Evolutionary conservation across 331 rosid genomes (phyloP), one percentile per base, ranked within the genome.

Genomic region (Arachis monticola): DNA sequence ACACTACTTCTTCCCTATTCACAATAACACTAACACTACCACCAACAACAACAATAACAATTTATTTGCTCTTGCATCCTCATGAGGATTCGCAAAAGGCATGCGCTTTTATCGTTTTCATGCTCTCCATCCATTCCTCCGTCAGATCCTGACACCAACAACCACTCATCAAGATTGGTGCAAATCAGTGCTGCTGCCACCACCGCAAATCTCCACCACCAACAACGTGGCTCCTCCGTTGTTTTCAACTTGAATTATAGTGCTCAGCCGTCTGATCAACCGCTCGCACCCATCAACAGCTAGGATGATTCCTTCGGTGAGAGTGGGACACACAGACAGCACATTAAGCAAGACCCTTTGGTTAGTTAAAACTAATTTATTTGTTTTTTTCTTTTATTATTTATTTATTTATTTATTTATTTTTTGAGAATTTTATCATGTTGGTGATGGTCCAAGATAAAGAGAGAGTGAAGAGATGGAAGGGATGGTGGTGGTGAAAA

Each of bases 71-170:
- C 3, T 76, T 67, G 90, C 83, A 82, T 81, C 84, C 84, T 5
- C 80, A 93, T 93, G 98, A 88, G 98, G 88, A 93, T 93, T 91
- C 92, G 96, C 47, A 91, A 93, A 80, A 77, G 97, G 14, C 87
- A 68, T 61, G 78, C 75, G 6, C 84, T 87, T 69, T 85, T 87
- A n/a, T 83, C 98, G 44, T 90, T 90, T 0, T 79, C 89, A 46
- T 80, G 85, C 65, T 80, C 83, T 12, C 82, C 96, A 67, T 58
- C 80, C 32, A 6, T 9, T 53, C 80, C 87, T 74, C 80, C 85
- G 57, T 84, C 96, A 87, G 98, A 93, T 93, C 97, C 92, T 17
- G 22, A 17, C 22, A 17, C 22, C 22, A 17, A 17, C 86, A 75
- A 72, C 85, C 87, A 81, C 66, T 80, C 86, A 5, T 80, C 89